Evolutionary conservation across 768 basidiomycete species (phyloP), one percentile per base, ranked within the genome.

Genomic region (Coprinellus micaceus): DNA sequence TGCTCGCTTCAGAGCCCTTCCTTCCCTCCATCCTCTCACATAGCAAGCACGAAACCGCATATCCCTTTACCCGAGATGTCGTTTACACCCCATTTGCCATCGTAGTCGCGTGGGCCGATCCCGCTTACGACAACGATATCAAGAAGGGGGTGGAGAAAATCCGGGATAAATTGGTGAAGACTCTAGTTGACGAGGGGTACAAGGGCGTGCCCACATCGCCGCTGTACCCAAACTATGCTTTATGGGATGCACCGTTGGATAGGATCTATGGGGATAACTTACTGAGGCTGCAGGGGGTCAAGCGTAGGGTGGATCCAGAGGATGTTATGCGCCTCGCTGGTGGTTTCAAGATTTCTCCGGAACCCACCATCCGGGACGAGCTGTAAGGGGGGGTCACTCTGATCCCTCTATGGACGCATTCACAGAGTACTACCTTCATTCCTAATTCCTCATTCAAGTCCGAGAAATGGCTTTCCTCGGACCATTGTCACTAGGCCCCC

Each of bases 291-390:
- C 57, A 64, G 54, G 58, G 46, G 15, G 64, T 86, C 17, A 82
- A 80, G 63, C 61, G 58, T 56, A 54, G 49, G 25, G 72, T 82
- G 51, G 86, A 89, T 65, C 86, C 85, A 0, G 49, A 68, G 5
- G 75, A 82, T 61, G 75, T 87, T 40, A 88, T 89, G 85, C 77
- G 76, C 12, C 76, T 86, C 13, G 75, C 85, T 21, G 85, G 85
- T 4, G 86, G 85, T 4, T 86, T 78, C 66, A 86, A 84, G 68
- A 68, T 82, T 21, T 43, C 9, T 9, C n/a, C n/a, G n/a, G n/a
- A n/a, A n/a, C n/a, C n/a, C n/a, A n/a, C n/a, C n/a, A n/a, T n/a
- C n/a, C n/a, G n/a, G n/a, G n/a, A n/a, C n/a, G n/a, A n/a, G n/a
- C n/a, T n/a, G n/a, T n/a, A n/a, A n/a, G n/a, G n/a, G n/a, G n/a